A percentile compares a stretch with the other conserved stretches of the same genome.
Evolutionary conservation across 2,329 filamentous ascomycete species (phyloP).

Genomic region (Aureobasidium sp.): DNA sequence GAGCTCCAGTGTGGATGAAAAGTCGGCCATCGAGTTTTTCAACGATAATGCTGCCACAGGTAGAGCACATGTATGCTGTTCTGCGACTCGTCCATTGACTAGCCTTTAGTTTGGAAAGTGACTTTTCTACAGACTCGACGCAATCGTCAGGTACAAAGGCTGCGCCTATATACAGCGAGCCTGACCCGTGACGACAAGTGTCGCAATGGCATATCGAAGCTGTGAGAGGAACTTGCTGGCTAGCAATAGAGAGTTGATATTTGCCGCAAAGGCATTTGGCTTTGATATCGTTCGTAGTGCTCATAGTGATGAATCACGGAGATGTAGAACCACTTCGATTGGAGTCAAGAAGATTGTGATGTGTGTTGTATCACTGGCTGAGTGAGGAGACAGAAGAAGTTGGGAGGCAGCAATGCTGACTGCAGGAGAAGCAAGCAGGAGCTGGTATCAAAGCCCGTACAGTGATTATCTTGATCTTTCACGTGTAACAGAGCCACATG

Average conservation of each 20-base stretch:
- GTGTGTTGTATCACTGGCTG: not conserved
- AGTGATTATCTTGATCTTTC: not conserved
- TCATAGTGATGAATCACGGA: not conserved
- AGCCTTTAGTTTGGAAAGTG: slow-evolving; percentile 32
- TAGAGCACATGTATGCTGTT: slow-evolving; percentile 44
- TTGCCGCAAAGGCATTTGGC: slow-evolving; percentile 9
- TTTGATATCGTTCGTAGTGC: not conserved
- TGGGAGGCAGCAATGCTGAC: not conserved
- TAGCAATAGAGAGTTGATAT: not conserved
- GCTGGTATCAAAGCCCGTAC: not conserved
- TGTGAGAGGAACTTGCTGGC: not conserved
- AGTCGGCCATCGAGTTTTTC: slow-evolving; percentile 10
- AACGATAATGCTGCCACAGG: slow-evolving; percentile 42
- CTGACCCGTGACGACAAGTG: slow-evolving; percentile 1
- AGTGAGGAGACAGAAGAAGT: not conserved
- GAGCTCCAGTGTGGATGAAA: slow-evolving; percentile 29
- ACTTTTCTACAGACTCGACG: slow-evolving; percentile 24
- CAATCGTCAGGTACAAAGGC: slow-evolving; percentile 15
- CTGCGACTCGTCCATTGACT: slow-evolving; percentile 40
- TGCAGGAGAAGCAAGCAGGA: not conserved
- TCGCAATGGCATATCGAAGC: slow-evolving; percentile 7
- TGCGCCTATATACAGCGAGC: slow-evolving; percentile 28
- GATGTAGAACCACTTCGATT: not conserved
- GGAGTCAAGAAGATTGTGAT: not conserved
- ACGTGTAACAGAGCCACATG: not conserved